Conservation (phyloP, 1,284 basidiomycete genomes). For the Austropuccinia psidii region DNA sequence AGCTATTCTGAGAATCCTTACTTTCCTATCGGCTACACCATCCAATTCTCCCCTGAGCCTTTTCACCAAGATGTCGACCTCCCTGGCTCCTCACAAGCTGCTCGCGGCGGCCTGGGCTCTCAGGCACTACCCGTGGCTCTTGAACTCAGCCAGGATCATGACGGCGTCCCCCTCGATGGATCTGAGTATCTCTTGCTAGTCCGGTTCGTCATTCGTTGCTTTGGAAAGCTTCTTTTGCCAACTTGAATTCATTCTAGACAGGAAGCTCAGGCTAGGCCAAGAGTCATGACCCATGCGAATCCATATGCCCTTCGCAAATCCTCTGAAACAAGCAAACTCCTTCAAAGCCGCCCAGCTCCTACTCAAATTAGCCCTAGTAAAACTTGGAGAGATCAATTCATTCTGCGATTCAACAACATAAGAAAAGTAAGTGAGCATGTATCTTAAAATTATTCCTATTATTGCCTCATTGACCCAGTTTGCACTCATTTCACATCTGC, state of each 20-base stretch:
- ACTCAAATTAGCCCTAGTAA: not conserved
- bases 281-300: not conserved
- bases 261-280: conserved; percentile 13
- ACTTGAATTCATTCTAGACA: not conserved
- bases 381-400: conserved; percentile 4
- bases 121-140: conserved; percentile 10
- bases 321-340: not conserved
- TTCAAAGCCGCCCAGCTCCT: not conserved
- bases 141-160: not conserved
- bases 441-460: not conserved
- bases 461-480: no score
- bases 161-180: conserved; percentile 14
- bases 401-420: conserved; percentile 11
- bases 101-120: conserved; percentile 19
- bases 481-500: not conserved
- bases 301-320: not conserved
- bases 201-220: conserved; percentile 2
- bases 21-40: conserved; percentile 25
- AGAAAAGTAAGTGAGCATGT: not conserved
- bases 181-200: conserved; percentile 25
- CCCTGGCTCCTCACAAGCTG: not conserved
- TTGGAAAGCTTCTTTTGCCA: not conserved
- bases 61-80: not conserved
- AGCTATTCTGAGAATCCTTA: no score
- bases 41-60: conserved; percentile 1